Percentiles rank a stretch among this genome's conserved stretches.
These are phyloP conservation scores for Fusarium udum DNA, from an alignment of 2,329 filamentous ascomycete genomes.

Conservation along the genomic window DNA sequence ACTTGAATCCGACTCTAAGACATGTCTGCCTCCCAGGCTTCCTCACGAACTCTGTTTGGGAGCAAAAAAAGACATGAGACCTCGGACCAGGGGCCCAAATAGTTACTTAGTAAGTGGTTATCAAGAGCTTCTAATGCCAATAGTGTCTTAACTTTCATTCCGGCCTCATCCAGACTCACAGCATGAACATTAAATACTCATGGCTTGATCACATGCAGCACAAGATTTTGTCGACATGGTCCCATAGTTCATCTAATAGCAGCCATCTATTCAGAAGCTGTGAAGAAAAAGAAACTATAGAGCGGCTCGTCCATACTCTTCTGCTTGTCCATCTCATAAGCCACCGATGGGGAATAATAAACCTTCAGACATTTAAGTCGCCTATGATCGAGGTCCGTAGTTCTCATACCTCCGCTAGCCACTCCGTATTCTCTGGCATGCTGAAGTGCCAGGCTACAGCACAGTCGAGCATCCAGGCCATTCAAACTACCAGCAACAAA, in stretches of 20 bases:
- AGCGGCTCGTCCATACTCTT: slow-evolving; percentile 41
- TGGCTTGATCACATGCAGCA: not conserved
- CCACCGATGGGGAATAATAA: not conserved
- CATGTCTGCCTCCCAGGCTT: not conserved
- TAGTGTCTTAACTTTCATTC: not conserved
- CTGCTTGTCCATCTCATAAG: slow-evolving; percentile 33
- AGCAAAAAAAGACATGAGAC: not conserved
- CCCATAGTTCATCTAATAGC: slow-evolving; percentile 27
- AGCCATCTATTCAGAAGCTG: slow-evolving; percentile 46
- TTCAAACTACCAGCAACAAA: slow-evolving; percentile 40
- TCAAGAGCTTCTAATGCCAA: not conserved
- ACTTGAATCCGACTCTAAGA: not conserved
- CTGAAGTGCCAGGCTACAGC: slow-evolving; percentile 32
- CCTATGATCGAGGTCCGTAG: not conserved
- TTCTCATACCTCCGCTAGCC: not conserved
- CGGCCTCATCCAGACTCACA: not conserved
- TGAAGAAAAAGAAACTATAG: slow-evolving; percentile 38
- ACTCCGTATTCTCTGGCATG: slow-evolving; percentile 34
- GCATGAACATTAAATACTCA: not conserved
- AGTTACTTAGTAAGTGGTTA: not conserved
- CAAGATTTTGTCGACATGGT: not conserved
- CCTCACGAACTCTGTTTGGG: not conserved
- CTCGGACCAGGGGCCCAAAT: not conserved
- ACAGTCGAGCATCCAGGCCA: slow-evolving; percentile 23
- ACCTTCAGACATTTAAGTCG: not conserved